Conservation (phyloP, 805 yeast genomes). For the Ogataea kodamae region DNA sequence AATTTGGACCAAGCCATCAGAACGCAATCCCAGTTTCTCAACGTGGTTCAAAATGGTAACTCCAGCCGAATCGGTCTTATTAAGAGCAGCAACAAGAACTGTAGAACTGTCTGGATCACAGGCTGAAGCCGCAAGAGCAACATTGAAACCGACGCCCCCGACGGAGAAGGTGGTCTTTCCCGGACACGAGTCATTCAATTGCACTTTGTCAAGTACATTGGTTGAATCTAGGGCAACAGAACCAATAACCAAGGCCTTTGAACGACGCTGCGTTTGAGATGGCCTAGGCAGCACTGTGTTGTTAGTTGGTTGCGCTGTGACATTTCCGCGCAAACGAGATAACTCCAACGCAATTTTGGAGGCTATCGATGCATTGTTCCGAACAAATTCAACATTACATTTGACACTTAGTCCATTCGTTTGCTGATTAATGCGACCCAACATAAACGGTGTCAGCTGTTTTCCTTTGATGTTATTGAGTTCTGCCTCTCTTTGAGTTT, state of each 20-base stretch:
- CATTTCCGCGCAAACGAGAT: slow-evolving; percentile 3
- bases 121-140: slow-evolving; percentile 58
- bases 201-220: slow-evolving; percentile 40
- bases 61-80: slow-evolving; percentile 53
- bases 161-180: slow-evolving; percentile 53
- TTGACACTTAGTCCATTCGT: slow-evolving; percentile 69
- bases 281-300: too few relatives aligned
- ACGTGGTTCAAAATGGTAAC: slow-evolving; percentile 34
- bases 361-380: slow-evolving; percentile 70
- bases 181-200: slow-evolving; percentile 67
- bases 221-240: slow-evolving; percentile 74
- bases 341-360: slow-evolving; percentile 61
- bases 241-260: slow-evolving; percentile 54
- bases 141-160: slow-evolving; percentile 87
- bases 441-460: slow-evolving; percentile 72
- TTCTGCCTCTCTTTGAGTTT: slow-evolving; percentile 57
- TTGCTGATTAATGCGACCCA: slow-evolving; percentile 58
- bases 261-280: slow-evolving; percentile 2
- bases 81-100: slow-evolving; percentile 54
- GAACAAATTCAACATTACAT: slow-evolving; percentile 71
- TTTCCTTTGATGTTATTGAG: slow-evolving; percentile 59
- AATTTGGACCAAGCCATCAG: slow-evolving; percentile 38
- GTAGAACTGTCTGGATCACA: slow-evolving; percentile 30
- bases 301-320: slow-evolving; percentile 5
- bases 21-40: slow-evolving; percentile 27